Base-by-base conservation (phyloP, 78 protist genomes). In the Dictyostelium brefeldianum region DNA sequence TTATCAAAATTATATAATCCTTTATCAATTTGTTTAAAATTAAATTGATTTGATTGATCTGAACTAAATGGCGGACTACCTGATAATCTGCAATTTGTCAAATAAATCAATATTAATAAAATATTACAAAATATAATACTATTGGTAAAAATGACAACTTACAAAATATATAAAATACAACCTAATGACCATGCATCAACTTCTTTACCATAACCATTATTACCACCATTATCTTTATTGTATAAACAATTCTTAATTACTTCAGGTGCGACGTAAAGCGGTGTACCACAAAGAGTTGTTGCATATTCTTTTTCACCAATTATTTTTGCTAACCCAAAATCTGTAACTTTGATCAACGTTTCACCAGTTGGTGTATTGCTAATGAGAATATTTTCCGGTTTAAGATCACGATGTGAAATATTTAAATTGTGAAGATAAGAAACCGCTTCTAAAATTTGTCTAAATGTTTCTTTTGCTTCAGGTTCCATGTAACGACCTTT, bases 281-380 rank as follows among this genome's bases (percentile, higher is more conserved):
- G 91, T 7, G 91, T 83, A 15, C 91, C 91, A 43, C 91, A 83
- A 5, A 83, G 18, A 5, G 91, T 83, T 14, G 91, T 83, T 5
- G 91, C 91, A 31, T 54, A 71, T 7, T 83, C 91, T 25, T 83
- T 83, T 15, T 83, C 91, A 5, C 91, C 81, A 53, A 83, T 83
- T n/a, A 83, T 83, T n/a, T 83, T 83, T 4, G 91, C 91, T 22
- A 83, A 25, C n/a, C 91, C 91, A 74, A 83, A 83, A 73, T 83
- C 91, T 1, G 91, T 71, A 18, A 83, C 75, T 53, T 83, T 83
- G 29, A 83, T 83, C 1, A 81, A 15, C 4, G 43, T 11, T 31
- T 36, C 47, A 6, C 70, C 47, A 10, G 41, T 25, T 10, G 31
- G 3, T 1, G 4, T 14, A 0, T 2, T 3, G 15, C 50, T 43